A percentile compares a stretch with the other conserved stretches of the same genome.
Evolutionary conservation across 2,329 filamentous ascomycete species (phyloP).

Genomic region (Metarhizium anisopliae): DNA sequence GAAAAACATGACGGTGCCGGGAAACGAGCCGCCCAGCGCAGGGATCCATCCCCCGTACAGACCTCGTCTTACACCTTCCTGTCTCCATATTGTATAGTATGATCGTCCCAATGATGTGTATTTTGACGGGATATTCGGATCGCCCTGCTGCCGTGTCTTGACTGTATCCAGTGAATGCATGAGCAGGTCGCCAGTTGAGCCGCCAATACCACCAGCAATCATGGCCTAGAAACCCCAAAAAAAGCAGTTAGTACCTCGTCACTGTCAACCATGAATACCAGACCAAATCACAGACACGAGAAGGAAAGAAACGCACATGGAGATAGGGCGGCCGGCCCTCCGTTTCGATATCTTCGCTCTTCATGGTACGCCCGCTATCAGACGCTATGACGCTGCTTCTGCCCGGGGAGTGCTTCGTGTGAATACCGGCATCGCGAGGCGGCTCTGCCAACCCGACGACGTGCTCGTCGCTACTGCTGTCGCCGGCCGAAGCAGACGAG

Average conservation of each 20-base stretch:
- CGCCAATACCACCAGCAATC: constrained; percentile 88
- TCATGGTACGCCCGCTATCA: constrained; percentile 23
- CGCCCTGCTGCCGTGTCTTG: constrained; percentile 95
- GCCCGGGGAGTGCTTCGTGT: constrained; percentile 16
- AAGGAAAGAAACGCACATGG: constrained; percentile 25
- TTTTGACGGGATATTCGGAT: constrained; percentile 84
- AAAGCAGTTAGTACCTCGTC: not conserved
- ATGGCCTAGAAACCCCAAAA: constrained; percentile 56
- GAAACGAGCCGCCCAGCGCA: constrained; percentile 84
- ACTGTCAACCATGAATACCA: not conserved
- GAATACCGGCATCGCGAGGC: constrained; percentile 25
- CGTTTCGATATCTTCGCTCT: constrained; percentile 27
- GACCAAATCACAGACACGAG: not conserved
- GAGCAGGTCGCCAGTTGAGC: constrained; percentile 88
- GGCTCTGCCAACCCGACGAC: constrained; percentile 2
- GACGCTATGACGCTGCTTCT: constrained; percentile 15
- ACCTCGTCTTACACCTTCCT: constrained; percentile 79
- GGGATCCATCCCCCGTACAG: constrained; percentile 91
- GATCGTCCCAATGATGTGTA: constrained; percentile 86
- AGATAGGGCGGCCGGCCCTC: constrained; percentile 35
- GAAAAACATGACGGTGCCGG: constrained; percentile 91
- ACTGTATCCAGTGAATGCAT: constrained; percentile 99
- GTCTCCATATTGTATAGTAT: constrained; percentile 85
- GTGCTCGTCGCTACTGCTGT: constrained; percentile 4
- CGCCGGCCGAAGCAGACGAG: constrained; percentile 9